Conservation (phyloP, 768 basidiomycete genomes). For the Filobasidium floriforme region DNA sequence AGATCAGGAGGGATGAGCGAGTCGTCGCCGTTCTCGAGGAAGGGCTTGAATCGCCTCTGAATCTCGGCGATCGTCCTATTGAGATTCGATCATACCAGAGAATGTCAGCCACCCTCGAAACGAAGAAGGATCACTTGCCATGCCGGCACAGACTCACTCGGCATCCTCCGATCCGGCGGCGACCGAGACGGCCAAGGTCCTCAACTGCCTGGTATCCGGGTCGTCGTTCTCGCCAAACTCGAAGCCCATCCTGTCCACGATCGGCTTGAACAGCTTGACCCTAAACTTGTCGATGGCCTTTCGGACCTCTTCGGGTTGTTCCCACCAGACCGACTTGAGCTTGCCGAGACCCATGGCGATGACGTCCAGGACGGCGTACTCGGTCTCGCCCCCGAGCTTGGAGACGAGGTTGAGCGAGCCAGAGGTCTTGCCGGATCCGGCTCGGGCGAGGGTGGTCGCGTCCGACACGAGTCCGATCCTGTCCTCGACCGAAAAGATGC, state of each 20-base stretch:
- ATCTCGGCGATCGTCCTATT: constrained; percentile 70
- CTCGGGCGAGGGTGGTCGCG: constrained; percentile 67
- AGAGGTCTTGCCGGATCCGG: constrained; percentile 70
- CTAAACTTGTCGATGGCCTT: constrained; percentile 48
- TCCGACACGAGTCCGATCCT: constrained; percentile 84
- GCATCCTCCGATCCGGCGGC: constrained; percentile 42
- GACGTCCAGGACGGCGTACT: constrained; percentile 76
- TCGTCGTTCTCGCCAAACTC: constrained; percentile 62
- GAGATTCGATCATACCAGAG: too few species aligned
- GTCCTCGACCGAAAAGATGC: constrained; percentile 70
- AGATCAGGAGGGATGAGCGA: constrained; percentile 75
- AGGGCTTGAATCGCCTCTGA: constrained; percentile 61
- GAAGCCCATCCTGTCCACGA: constrained; percentile 71
- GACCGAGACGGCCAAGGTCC: constrained; percentile 60
- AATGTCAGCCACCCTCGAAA: not conserved
- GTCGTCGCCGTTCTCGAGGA: constrained; percentile 64
- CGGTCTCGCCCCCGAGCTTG: constrained; percentile 61
- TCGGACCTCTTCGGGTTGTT: constrained; percentile 55
- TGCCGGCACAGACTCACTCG: constrained; percentile 25
- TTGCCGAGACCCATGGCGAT: constrained; percentile 55
- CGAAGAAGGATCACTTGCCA: not conserved
- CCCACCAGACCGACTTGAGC: constrained; percentile 73
- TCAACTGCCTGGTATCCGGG: constrained; percentile 61
- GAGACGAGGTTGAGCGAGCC: constrained; percentile 67
- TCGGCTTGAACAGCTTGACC: constrained; percentile 54